Conservation (phyloP, 352 stramenopile species). For the Phytophthora colocasiae region DNA sequence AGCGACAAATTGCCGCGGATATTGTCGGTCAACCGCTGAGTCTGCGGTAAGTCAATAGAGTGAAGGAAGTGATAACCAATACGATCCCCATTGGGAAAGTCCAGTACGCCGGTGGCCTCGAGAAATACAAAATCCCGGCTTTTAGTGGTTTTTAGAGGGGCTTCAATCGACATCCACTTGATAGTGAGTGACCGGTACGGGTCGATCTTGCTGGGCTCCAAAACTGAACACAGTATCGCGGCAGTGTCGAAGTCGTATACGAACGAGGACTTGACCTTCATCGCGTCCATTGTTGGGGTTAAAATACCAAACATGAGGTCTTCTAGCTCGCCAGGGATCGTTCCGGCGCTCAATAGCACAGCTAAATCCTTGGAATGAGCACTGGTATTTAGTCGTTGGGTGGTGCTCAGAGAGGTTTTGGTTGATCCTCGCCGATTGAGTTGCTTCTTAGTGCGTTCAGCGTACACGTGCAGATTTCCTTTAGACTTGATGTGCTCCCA, state of each 20-base stretch:
- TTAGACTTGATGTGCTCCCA: slow-evolving; percentile 33
- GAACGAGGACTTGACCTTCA: slow-evolving; percentile 29
- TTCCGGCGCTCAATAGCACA: slow-evolving; percentile 23
- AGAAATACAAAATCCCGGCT: slow-evolving; percentile 1
- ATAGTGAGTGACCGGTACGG: slow-evolving; percentile 31
- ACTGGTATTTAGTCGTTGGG: background rate
- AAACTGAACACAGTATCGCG: slow-evolving; percentile 16
- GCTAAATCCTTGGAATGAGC: slow-evolving; percentile 1
- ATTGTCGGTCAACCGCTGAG: slow-evolving; percentile 31
- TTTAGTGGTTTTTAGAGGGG: slow-evolving; percentile 10
- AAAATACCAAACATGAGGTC: slow-evolving; percentile 38
- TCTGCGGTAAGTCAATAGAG: slow-evolving; percentile 43
- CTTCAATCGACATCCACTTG: slow-evolving; percentile 39
- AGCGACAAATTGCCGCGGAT: slow-evolving; percentile 45
- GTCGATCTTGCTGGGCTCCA: slow-evolving; percentile 21
- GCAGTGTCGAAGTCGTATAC: slow-evolving; percentile 19
- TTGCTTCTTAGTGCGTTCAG: background rate
- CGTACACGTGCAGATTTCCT: slow-evolving; percentile 28
- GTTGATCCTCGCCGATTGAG: background rate
- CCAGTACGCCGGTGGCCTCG: background rate
- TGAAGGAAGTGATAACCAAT: slow-evolving; percentile 15
- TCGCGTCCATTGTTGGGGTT: slow-evolving; percentile 26
- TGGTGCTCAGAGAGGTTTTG: slow-evolving; percentile 6
- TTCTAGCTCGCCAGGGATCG: slow-evolving; percentile 26
- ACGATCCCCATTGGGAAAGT: background rate